Base-by-base conservation (phyloP, 2,329 filamentous ascomycete species). In the Diaporthe longicolla region DNA sequence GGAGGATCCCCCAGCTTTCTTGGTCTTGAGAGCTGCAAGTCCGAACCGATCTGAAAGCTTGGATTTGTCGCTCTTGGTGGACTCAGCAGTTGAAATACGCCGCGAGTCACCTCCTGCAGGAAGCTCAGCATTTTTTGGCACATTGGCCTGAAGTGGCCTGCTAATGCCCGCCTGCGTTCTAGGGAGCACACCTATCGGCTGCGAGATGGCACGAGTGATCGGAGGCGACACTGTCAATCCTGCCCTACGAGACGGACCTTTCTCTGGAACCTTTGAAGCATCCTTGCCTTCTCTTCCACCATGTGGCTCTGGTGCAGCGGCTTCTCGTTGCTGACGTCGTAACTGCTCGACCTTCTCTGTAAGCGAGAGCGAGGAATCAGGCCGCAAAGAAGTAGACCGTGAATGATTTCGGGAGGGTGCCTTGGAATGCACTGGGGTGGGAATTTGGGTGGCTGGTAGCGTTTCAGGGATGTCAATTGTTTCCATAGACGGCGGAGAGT, bases 31-130 rank as follows among this genome's bases (percentile, higher is more conserved):
- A 4, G 90, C 87, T 37, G 87, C 87, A 1, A 96, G 83, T 0
- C 91, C 92, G 17, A 95, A 85, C 71, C 93, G 91, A 77, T 95
- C 95, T 19, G 91, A 91, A 72, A 98, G 86, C 78, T 94, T 95
- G 55, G 61, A 70, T 83, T 94, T 96, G 76, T 98, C 94, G 45
- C 83, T 83, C 77, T 88, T 89, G 72, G 83, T 77, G 29, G 85
- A 83, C 11, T 84, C 83, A 57, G 86, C 86, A 4, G 81, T 80
- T 11, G 81, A 61, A 5, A 75, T 73, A 73, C 82, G 82, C 24
- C 82, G 82, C 24, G 79, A 73, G 45, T 84, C 82, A n/a, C 76
- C 73, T 9, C 80, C 78, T 19, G 78, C 72, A 13, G 80, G 78
- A 0, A 73, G 75, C 55, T 82, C 83, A 13, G 78, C 76, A 50